phyloP scores from a whole-genome alignment of 2,329 filamentous ascomycete species.

The Cephalotrichum gorgonifer region DNA sequence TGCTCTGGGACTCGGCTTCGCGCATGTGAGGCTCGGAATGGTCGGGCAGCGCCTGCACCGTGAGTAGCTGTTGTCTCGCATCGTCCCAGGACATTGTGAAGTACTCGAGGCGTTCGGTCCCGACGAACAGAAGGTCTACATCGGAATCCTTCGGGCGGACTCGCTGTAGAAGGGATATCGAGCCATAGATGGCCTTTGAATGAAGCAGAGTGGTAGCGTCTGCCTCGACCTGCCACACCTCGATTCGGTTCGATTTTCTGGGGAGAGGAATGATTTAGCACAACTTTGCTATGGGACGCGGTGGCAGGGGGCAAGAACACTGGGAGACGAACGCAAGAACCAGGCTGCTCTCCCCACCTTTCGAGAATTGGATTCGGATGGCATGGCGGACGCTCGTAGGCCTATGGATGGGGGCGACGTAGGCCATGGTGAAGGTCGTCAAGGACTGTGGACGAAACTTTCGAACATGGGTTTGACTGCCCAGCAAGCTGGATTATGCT shows the following conservation, averaged over 20 bases:
- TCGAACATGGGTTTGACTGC: neutral
- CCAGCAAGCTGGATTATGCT: neutral
- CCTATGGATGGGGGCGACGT: constrained; percentile 85
- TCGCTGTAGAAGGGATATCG: constrained; percentile 74
- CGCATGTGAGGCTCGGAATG: constrained; percentile 51
- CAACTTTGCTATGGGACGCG: neutral
- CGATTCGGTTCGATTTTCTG: constrained; percentile 76
- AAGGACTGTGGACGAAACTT: neutral
- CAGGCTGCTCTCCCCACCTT: constrained; percentile 63
- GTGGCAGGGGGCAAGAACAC: neutral
- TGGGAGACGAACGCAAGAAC: constrained; percentile 66
- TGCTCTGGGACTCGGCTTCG: constrained; percentile 73
- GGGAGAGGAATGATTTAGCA: neutral
- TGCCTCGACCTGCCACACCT: constrained; percentile 64
- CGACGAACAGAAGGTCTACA: constrained; percentile 83
- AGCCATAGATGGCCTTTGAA: constrained; percentile 71
- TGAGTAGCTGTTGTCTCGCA: constrained; percentile 37
- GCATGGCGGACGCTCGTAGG: constrained; percentile 89
- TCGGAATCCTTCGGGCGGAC: constrained; percentile 63
- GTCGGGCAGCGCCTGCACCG: constrained; percentile 41
- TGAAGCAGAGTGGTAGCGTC: constrained; percentile 55
- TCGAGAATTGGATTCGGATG: constrained; percentile 61
- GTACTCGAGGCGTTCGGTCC: constrained; percentile 82
- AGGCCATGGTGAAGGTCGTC: constrained; percentile 82
- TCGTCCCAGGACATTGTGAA: constrained; percentile 82